Conservation (phyloP, 1,284 basidiomycete species). For the Cyathus olla region DNA sequence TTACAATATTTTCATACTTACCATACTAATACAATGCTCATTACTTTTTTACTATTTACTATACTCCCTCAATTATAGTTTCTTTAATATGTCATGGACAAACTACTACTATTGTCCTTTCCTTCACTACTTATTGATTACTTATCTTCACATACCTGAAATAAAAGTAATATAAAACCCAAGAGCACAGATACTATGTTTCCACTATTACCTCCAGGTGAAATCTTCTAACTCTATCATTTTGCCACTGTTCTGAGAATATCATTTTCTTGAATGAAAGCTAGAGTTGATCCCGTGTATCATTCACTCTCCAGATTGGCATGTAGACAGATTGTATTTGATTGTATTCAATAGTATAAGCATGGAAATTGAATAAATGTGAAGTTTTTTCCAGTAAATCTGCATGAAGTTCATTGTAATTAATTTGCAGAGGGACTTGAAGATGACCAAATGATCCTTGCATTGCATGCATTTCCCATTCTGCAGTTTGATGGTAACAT, state of each 20-base stretch:
- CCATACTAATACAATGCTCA: too few species aligned
- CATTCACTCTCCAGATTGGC: slow-evolving; percentile 38
- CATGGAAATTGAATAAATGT: slow-evolving; percentile 55
- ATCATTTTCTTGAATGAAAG: slow-evolving; percentile 42
- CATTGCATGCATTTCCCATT: slow-evolving; percentile 56
- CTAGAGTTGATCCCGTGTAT: slow-evolving; percentile 40
- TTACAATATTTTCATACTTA: too few species aligned
- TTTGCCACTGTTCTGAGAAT: slow-evolving; percentile 36
- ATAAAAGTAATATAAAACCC: background rate
- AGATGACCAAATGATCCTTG: slow-evolving; percentile 56
- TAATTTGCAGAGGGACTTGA: slow-evolving; percentile 45
- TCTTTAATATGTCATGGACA: too few species aligned
- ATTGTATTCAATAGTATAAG: too few species aligned
- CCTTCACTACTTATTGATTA: too few species aligned
- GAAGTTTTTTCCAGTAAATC: slow-evolving; percentile 44
- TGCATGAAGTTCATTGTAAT: slow-evolving; percentile 24
- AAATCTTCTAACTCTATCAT: slow-evolving; percentile 42
- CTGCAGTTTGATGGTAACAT: slow-evolving; percentile 52
- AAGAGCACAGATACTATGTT: background rate
- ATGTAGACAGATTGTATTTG: slow-evolving; percentile 51
- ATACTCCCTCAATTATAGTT: too few species aligned
- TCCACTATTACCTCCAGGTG: slow-evolving; percentile 16
- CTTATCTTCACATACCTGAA: background rate
- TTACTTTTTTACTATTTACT: too few species aligned
- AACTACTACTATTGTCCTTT: too few species aligned